Conservation (phyloP, 73 alveolate genomes). For the Tetrahymena malaccensis region DNA sequence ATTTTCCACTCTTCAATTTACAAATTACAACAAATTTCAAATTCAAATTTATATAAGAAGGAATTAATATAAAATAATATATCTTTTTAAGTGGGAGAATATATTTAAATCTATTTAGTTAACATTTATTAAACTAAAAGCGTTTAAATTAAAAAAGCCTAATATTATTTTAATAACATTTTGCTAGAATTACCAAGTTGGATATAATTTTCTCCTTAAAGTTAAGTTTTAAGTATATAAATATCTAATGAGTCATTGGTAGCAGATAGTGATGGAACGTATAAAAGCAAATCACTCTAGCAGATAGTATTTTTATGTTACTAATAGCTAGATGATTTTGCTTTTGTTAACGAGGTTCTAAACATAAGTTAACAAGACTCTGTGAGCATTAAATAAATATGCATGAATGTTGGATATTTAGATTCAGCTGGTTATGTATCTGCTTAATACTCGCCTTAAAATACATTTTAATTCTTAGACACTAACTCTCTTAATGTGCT, state of each 20-base stretch:
- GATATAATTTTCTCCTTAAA: background rate
- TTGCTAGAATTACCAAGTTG: background rate
- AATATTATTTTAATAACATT: too few relatives aligned
- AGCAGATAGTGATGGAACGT: background rate
- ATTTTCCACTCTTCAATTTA: background rate
- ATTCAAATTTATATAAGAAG: background rate
- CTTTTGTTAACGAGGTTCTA: background rate
- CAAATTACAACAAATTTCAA: background rate
- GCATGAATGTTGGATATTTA: background rate
- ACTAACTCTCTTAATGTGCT: background rate
- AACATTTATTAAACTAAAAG: background rate
- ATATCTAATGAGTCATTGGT: background rate
- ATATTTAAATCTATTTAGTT: background rate
- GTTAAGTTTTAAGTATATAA: background rate
- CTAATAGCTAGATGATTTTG: background rate
- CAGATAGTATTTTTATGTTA: background rate
- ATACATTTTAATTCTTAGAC: background rate
- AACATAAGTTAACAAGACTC: background rate
- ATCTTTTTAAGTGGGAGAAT: background rate
- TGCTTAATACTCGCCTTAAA: background rate
- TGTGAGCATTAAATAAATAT: too few relatives aligned
- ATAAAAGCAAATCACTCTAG: background rate
- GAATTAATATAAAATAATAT: too few relatives aligned
- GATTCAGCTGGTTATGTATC: background rate
- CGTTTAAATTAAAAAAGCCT: background rate